phyloP scores from a whole-genome alignment of 2,329 filamentous ascomycete genomes.

The Fusarium incarnatum region DNA sequence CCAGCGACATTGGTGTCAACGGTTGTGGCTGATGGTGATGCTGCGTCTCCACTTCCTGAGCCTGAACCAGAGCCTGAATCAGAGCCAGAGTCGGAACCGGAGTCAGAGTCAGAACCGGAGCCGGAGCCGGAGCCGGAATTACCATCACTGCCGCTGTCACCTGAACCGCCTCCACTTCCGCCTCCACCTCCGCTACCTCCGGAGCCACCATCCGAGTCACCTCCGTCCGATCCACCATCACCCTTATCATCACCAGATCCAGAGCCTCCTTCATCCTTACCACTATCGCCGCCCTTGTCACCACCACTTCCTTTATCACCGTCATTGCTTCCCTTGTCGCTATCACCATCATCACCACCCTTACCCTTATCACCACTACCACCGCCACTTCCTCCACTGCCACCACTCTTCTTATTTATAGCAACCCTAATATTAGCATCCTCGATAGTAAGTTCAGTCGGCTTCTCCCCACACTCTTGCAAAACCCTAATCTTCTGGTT shows the following conservation, averaged over 20 bases:
- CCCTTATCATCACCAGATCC: not conserved
- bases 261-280: not conserved
- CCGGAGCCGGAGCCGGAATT: not conserved
- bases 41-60: not conserved
- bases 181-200: not conserved
- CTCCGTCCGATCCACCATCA: not conserved
- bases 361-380: not conserved
- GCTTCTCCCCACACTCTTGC: constrained; percentile 7
- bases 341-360: not conserved
- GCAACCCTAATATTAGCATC: constrained; percentile 10
- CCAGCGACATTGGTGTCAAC: not conserved
- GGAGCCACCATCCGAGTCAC: not conserved
- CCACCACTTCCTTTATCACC: not conserved
- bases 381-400: not conserved
- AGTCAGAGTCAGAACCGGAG: not conserved
- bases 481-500: constrained; percentile 16
- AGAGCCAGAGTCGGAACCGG: no score
- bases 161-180: not conserved
- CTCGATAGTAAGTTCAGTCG: constrained; percentile 12
- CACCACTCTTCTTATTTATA: not conserved
- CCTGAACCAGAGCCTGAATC: not conserved
- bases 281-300: no score
- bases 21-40: not conserved
- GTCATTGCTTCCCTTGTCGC: not conserved
- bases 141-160: not conserved